phyloP scores from a whole-genome alignment of 1,139 yeast species.

The Zygoascus sp. region DNA sequence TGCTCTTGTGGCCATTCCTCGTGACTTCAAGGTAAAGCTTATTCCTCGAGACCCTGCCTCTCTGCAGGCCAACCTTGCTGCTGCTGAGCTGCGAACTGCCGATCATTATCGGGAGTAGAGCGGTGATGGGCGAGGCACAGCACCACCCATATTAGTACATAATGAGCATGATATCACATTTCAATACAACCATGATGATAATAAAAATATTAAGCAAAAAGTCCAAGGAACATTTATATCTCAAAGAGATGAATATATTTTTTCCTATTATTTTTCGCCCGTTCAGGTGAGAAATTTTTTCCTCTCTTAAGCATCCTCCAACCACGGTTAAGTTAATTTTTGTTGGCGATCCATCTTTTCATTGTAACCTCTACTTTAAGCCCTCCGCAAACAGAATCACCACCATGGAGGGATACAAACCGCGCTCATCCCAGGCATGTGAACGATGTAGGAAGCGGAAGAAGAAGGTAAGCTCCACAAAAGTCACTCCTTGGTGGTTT shows the following conservation, averaged over 20 bases:
- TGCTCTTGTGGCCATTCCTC: conserved; percentile 27
- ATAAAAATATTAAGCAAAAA: not conserved
- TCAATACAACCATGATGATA: not conserved
- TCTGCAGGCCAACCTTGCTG: conserved; percentile 19
- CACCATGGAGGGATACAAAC: conserved; percentile 11
- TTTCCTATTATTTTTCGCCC: not conserved
- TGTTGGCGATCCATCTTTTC: not conserved
- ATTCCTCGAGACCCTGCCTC: conserved; percentile 23
- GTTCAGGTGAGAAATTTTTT: not conserved
- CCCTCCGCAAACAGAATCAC: not conserved
- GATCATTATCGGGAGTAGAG: conserved; percentile 19
- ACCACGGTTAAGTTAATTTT: not conserved
- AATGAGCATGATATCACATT: not conserved
- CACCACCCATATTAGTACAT: no score
- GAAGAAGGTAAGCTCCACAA: conserved; percentile 26
- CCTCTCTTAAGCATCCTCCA: not conserved
- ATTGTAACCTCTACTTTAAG: not conserved
- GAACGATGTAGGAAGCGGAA: conserved; percentile 23
- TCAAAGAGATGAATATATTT: not conserved
- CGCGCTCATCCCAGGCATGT: conserved; percentile 22
- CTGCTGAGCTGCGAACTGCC: conserved; percentile 21
- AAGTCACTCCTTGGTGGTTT: not conserved
- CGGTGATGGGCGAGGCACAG: not conserved
- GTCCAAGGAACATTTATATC: not conserved
- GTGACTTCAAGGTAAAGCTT: conserved; percentile 25